phyloP scores from a whole-genome alignment of 2,329 filamentous ascomycete genomes.

The Aphanocladium album region DNA sequence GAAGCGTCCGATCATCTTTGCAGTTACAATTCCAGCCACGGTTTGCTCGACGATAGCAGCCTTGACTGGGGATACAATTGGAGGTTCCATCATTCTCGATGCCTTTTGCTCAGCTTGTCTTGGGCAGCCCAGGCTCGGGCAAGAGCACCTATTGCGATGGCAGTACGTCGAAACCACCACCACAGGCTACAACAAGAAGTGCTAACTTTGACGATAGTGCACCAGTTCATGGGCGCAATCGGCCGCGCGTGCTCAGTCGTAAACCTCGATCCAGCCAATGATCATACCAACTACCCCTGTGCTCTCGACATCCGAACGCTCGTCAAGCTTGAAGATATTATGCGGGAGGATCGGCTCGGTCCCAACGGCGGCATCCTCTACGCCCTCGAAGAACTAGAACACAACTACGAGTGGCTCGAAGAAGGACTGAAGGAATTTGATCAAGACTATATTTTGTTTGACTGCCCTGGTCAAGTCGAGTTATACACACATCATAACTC shows the following conservation, averaged over 20 bases:
- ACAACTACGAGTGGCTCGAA: slow-evolving; percentile 90
- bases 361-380: slow-evolving; percentile 92
- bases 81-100: slow-evolving; percentile 27
- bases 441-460: slow-evolving; percentile 91
- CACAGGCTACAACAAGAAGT: neutral
- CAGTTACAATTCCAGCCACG: neutral
- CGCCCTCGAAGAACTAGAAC: slow-evolving; percentile 89
- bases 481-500: slow-evolving; percentile 94
- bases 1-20: neutral
- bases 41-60: neutral
- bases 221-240: slow-evolving; percentile 95
- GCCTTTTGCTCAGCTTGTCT: slow-evolving; percentile 71
- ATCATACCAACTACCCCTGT: slow-evolving; percentile 80
- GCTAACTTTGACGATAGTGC: slow-evolving; percentile 50
- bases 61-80: neutral
- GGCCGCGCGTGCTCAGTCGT: slow-evolving; percentile 91
- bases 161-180: slow-evolving; percentile 45
- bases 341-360: slow-evolving; percentile 83
- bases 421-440: slow-evolving; percentile 71
- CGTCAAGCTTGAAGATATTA: slow-evolving; percentile 88
- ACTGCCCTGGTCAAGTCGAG: slow-evolving; percentile 96
- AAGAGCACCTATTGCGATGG: slow-evolving; percentile 99
- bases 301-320: slow-evolving; percentile 87
- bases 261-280: slow-evolving; percentile 96
- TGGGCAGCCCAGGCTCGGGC: slow-evolving; percentile 90